Conservation (phyloP, 1,284 basidiomycete genomes). For the Marasmius tenuissimus region DNA sequence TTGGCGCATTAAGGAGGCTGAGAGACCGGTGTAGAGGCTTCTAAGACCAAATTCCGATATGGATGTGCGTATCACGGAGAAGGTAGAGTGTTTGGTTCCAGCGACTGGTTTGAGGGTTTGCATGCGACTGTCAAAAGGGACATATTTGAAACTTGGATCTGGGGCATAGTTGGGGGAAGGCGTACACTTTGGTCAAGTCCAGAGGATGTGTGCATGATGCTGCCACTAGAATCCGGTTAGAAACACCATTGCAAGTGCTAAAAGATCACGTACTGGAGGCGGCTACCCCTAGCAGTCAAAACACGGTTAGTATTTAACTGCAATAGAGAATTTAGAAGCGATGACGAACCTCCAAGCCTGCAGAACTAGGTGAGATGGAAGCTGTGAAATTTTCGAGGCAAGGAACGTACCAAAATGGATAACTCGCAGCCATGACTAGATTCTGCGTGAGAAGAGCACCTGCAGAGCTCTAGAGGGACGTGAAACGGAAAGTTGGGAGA, state of each 20-base stretch:
- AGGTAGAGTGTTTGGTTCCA: conserved; percentile 51
- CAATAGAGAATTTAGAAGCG: background rate
- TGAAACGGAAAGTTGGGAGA: background rate
- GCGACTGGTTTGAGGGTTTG: conserved; percentile 58
- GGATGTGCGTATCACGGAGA: conserved; percentile 56
- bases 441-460: background rate
- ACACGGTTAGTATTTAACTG: background rate
- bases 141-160: conserved; percentile 2
- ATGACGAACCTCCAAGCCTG: conserved; percentile 71
- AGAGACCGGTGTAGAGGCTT: conserved; percentile 81
- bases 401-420: conserved; percentile 64
- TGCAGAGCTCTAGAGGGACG: background rate
- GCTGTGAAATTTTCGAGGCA: conserved; percentile 5
- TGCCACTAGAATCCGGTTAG: conserved; percentile 58
- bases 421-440: conserved; percentile 24
- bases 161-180: conserved; percentile 12
- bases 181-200: conserved; percentile 85
- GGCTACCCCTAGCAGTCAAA: conserved; percentile 54
- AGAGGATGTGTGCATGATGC: conserved; percentile 85
- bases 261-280: conserved; percentile 62
- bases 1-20: conserved; percentile 84
- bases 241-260: conserved; percentile 9
- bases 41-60: conserved; percentile 62
- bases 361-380: conserved; percentile 12
- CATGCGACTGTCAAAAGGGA: conserved; percentile 57